A percentile compares a stretch with the other conserved stretches of the same genome.
Evolutionary conservation across 805 yeast genomes (phyloP).

Genomic region (Ascoidea asiatica): DNA sequence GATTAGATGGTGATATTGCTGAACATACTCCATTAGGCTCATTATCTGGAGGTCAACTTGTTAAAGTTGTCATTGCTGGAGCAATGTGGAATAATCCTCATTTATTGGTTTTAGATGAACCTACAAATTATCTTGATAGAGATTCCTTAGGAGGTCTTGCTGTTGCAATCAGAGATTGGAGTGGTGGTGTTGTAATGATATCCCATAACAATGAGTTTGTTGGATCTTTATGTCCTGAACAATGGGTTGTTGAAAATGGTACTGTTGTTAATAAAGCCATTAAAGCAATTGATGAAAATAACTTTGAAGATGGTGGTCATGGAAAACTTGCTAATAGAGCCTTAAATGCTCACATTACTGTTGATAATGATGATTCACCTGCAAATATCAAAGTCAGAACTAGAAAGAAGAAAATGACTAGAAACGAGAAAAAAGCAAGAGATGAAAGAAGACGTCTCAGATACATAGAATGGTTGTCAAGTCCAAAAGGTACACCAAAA

Average conservation of each 20-base stretch:
- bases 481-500: slow-evolving; percentile 97
- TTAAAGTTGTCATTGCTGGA: slow-evolving; percentile 97
- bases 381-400: slow-evolving; percentile 87
- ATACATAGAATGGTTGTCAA: slow-evolving; percentile 85
- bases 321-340: slow-evolving; percentile 40
- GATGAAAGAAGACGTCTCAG: slow-evolving; percentile 90
- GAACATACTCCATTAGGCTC: slow-evolving; percentile 97
- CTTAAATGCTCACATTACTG: slow-evolving; percentile 30
- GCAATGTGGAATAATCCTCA: slow-evolving; percentile 99
- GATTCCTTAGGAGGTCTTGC: slow-evolving; percentile 97
- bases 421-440: slow-evolving; percentile 87
- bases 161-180: slow-evolving; percentile 94
- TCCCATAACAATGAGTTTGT: slow-evolving; percentile 96
- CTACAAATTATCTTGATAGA: slow-evolving; percentile 95
- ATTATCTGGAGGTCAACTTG: slow-evolving; percentile 95
- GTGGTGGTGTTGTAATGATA: slow-evolving; percentile 97
- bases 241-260: slow-evolving; percentile 95
- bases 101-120: slow-evolving; percentile 91
- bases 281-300: slow-evolving; percentile 55
- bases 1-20: slow-evolving; percentile 95
- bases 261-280: slow-evolving; percentile 74
- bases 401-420: slow-evolving; percentile 93
- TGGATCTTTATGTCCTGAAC: slow-evolving; percentile 96
- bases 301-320: slow-evolving; percentile 73
- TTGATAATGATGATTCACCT: slow-evolving; percentile 76